phyloP scores from a whole-genome alignment of 495 filamentous ascomycete genomes.

The Poronia punctata region DNA sequence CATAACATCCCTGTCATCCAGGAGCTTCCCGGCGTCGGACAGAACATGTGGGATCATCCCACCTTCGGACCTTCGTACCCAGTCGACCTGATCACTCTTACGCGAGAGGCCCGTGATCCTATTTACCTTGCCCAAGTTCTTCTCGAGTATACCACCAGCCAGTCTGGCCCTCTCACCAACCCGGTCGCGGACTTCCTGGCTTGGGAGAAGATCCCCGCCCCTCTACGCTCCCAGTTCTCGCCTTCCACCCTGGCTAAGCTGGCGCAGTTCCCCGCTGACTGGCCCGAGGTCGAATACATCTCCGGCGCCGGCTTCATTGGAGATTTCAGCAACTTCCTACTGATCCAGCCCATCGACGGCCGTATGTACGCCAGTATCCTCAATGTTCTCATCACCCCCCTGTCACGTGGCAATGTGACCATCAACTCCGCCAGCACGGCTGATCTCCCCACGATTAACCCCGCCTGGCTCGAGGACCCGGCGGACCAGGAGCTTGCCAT shows the following conservation, averaged over 20 bases:
- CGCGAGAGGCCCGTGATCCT: neutral
- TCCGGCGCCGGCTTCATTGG: slow-evolving; percentile 17
- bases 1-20: slow-evolving; percentile 30
- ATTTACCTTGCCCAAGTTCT: too few relatives aligned
- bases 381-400: slow-evolving; percentile 32
- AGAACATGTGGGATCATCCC: slow-evolving; percentile 37
- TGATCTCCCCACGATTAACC: slow-evolving; percentile 41
- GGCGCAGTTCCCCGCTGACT: slow-evolving; percentile 43
- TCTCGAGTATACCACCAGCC: too few relatives aligned
- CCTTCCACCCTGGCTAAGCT: too few relatives aligned
- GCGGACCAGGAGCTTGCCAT: slow-evolving; percentile 40
- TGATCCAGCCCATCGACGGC: slow-evolving; percentile 23
- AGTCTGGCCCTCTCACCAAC: too few relatives aligned
- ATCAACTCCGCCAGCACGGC: slow-evolving; percentile 35
- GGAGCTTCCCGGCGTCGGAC: slow-evolving; percentile 42
- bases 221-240: too few relatives aligned
- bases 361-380: slow-evolving; percentile 38
- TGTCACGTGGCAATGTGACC: slow-evolving; percentile 49
- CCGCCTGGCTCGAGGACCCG: slow-evolving; percentile 37
- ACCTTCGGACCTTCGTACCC: slow-evolving; percentile 6
- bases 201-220: too few relatives aligned
- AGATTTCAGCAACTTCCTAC: slow-evolving; percentile 18
- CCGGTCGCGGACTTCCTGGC: too few relatives aligned
- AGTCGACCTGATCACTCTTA: neutral
- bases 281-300: slow-evolving; percentile 51